Base-by-base conservation (phyloP, 2,329 filamentous ascomycete genomes). In the Epichloe gansuensis region DNA sequence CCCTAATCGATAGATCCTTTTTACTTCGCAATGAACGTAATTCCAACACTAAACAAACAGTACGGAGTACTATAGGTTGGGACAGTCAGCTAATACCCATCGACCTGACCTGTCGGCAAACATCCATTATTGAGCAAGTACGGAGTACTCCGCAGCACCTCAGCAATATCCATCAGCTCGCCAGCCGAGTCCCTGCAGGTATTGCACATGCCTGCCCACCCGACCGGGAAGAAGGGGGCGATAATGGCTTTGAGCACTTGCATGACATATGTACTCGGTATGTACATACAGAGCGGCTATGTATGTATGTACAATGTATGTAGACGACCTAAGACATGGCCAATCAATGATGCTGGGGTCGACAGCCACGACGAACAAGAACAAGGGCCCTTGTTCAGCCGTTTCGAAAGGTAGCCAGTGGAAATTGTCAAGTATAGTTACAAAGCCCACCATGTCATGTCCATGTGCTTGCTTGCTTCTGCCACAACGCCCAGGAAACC, bases 201-300 rank as follows among this genome's bases (percentile, higher is more conserved):
- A 42, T 43, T 37, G 34, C 46, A 34, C 50, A 46, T 41, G 23
- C 23, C 51, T 23, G 25, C 48, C 39, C 35, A 42, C 37, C 48
- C 37, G 28, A 39, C 48, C 48, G 64, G 52, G 52, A 51, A 47
- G 52, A 54, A 38, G 46, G 45, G 46, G 45, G 31, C 46, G 48
- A 53, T 47, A 65, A 60, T 65, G 53, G 49, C 43, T 38, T 41
- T 64, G 65, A 68, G 63, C 66, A 68, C 66, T 68, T 67, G 66
- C 67, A 69, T 69, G 61, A 65, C 60, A 66, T 67, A 31, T 9
- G 28, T 11, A 31, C 28, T 31, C 28, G n/a, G n/a, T n/a, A n/a
- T n/a, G n/a, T n/a, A n/a, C 8, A 8, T 31, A 65, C 66, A 67
- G 63, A 69, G 67, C 67, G 67, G 67, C 65, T 69, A 69, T 69